Evolutionary conservation across 495 filamentous ascomycete genomes (phyloP).

Genomic region (Penicillium silybi): DNA sequence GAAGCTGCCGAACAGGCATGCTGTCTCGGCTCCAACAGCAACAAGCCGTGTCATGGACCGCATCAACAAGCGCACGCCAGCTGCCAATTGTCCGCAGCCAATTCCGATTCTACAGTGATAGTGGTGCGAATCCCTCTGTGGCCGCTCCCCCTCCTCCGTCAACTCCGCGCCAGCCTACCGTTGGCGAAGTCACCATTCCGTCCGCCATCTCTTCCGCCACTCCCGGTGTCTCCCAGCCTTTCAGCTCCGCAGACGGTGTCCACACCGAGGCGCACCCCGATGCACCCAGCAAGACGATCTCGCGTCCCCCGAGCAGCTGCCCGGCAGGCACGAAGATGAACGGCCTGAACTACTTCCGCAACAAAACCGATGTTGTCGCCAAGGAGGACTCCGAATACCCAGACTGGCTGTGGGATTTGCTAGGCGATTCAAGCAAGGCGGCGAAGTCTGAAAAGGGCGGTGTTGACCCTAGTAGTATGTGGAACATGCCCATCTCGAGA

Average conservation of each 20-base stretch:
- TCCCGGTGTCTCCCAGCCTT: constrained; percentile 44
- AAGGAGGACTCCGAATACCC: constrained; percentile 84
- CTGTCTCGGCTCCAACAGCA: constrained; percentile 37
- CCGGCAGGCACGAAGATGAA: constrained; percentile 67
- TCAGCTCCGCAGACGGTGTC: constrained; percentile 38
- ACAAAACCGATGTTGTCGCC: constrained; percentile 66
- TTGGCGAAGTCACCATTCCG: constrained; percentile 33
- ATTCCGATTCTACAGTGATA: constrained; percentile 36
- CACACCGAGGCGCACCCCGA: constrained; percentile 29
- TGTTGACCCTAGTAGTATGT: constrained; percentile 60
- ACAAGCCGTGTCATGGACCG: constrained; percentile 26
- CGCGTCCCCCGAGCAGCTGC: constrained; percentile 47
- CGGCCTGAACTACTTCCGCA: constrained; percentile 87
- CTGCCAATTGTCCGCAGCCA: constrained; percentile 31
- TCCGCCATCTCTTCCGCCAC: constrained; percentile 42
- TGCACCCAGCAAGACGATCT: constrained; percentile 22
- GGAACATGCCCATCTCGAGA: background rate
- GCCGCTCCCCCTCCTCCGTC: constrained; percentile 48
- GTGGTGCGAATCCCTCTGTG: constrained; percentile 37
- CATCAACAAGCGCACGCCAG: constrained; percentile 28
- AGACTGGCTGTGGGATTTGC: constrained; percentile 80
- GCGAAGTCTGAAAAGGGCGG: constrained; percentile 36
- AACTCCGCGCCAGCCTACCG: constrained; percentile 45
- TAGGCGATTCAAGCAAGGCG: constrained; percentile 48
- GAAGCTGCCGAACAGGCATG: constrained; percentile 43